Percentiles rank a stretch among this genome's conserved stretches.
These are phyloP conservation scores for Dacryopinax spathularia DNA, from an alignment of 768 basidiomycete genomes.

Conservation along the genomic window DNA sequence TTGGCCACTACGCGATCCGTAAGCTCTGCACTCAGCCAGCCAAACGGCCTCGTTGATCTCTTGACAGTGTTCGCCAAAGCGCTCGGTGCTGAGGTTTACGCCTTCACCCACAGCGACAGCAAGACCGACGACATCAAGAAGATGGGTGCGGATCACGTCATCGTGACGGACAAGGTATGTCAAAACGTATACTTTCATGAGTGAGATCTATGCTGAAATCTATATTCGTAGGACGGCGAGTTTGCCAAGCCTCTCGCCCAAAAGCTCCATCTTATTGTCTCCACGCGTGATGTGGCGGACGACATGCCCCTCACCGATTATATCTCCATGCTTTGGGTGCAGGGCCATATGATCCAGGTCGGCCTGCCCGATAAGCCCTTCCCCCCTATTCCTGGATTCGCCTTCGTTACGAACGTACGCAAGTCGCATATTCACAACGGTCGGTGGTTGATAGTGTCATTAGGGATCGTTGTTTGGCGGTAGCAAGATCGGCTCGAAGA, in stretches of 20 bases:
- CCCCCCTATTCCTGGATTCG: conserved; percentile 28
- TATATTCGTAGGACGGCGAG: conserved; percentile 3
- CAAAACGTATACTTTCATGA: not conserved
- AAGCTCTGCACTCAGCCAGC: conserved; percentile 4
- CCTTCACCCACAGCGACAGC: conserved; percentile 39
- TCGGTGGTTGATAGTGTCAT: conserved; percentile 13
- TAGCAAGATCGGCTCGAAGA: conserved; percentile 40
- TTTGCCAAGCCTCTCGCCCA: conserved; percentile 19
- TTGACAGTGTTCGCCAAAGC: conserved; percentile 33
- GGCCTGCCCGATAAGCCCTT: conserved; percentile 39
- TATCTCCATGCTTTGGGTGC: conserved; percentile 37
- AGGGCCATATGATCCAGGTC: conserved; percentile 44
- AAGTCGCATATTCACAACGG: not conserved
- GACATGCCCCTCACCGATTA: conserved; percentile 38
- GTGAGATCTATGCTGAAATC: not conserved
- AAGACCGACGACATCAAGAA: conserved; percentile 44
- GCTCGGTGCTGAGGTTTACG: conserved; percentile 43
- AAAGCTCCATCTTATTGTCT: conserved; percentile 29
- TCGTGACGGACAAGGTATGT: not conserved
- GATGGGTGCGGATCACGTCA: conserved; percentile 47
- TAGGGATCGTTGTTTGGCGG: conserved; percentile 21
- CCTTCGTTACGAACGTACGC: conserved; percentile 21
- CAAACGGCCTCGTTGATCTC: conserved; percentile 26
- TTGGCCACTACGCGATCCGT: conserved; percentile 20
- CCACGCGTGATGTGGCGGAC: conserved; percentile 29